Base-by-base conservation (phyloP, 129 eudicot species). In the Tagetes erecta region DNA sequence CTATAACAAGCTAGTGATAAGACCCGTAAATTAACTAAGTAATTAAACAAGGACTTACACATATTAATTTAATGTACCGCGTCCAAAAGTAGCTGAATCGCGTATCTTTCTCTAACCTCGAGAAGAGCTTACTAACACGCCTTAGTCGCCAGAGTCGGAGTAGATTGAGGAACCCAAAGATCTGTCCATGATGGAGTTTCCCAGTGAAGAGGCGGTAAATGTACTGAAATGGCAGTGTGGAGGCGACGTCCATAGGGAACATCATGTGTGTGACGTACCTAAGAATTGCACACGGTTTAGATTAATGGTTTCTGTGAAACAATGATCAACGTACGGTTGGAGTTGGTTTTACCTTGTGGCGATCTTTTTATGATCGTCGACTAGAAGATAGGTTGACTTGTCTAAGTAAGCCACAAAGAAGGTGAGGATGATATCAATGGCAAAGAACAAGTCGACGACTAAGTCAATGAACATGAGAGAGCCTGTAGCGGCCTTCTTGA, bases 71-170 rank as follows among this genome's bases (percentile, higher is more conserved):
- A 79, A 76, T 58, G 81, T 70, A 82, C 70, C 96, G 75, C 66
- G 96, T 89, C 87, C 89, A 83, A 50, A 89, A 89, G 89, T 86
- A 89, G 83, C 91, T 89, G 83, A 89, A 89, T 30, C 91, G 84
- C 4, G 87, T 86, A 81, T 89, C 91, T 73, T 89, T 89, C 81
- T 89, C 96, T 78, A 89, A 77, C 91, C 96, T 86, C 0, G 92
- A 84, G 86, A 89, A 89, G 7, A 89, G 79, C 65, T 82, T 86
- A 44, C 92, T 89, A 49, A 89, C 96, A 78, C 92, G 92, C 64
- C 96, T 67, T 4, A 89, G 83, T 70, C 96, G 82, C 96, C 96
- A 86, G 1, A 89, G 80, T 72, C 92, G 56, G 70, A 89, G 89
- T 67, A 89, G 79, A 86, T 89, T 89, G 63, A 86, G 96, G 71